Evolutionary conservation across 305 asterid genomes (phyloP).

Genomic region (Rubia tinctorum): DNA sequence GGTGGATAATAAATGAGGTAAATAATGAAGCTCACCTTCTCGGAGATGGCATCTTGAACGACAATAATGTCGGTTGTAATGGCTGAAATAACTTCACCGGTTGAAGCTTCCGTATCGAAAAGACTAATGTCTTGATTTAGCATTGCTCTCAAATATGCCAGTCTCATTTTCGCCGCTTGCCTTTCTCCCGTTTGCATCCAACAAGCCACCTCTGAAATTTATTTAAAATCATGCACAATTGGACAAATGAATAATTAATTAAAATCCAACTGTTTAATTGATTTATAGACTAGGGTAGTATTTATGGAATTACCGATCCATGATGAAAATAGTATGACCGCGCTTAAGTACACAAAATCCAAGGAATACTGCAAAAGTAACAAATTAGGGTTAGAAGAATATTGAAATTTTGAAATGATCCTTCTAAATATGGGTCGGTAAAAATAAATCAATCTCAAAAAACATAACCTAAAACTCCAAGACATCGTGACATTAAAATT

Average conservation of each 20-base stretch:
- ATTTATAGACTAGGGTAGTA: too few relatives aligned
- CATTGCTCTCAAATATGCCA: constrained; percentile 81
- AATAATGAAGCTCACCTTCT: constrained; percentile 48
- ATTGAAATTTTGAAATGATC: too few relatives aligned
- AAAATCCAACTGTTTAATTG: background rate
- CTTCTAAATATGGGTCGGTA: background rate
- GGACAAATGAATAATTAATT: background rate
- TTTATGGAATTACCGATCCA: constrained; percentile 59
- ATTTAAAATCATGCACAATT: background rate
- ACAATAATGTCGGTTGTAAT: constrained; percentile 80
- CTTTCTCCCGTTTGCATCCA: constrained; percentile 98
- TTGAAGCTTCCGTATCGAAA: constrained; percentile 84
- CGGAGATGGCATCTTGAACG: constrained; percentile 96
- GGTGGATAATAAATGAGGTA: background rate
- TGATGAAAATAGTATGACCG: constrained; percentile 78
- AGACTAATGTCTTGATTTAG: constrained; percentile 79
- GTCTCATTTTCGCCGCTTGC: constrained; percentile 97
- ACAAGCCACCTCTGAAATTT: constrained; percentile 80
- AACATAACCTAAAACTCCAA: background rate
- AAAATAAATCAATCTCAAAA: background rate
- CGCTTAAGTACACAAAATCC: constrained; percentile 93
- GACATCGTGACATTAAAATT: background rate
- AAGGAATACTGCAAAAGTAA: constrained; percentile 65
- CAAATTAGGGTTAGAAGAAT: background rate
- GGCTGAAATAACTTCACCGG: constrained; percentile 92